A percentile compares a stretch with the other conserved stretches of the same genome.
Conservation (phyloP, 108 stramenopile species). For the Chaetoceros muelleri region DNA sequence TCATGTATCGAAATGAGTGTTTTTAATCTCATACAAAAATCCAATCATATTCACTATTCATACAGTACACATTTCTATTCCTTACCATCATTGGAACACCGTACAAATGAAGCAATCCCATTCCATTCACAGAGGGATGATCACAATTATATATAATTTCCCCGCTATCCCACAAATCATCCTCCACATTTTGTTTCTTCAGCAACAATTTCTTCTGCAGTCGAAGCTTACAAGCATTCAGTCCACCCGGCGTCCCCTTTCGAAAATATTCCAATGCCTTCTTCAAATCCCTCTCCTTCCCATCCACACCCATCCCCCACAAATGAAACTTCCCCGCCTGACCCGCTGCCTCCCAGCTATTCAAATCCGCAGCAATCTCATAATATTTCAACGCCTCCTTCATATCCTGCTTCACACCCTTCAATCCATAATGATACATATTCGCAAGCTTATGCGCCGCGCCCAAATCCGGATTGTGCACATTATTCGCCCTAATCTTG, state of each 20-base stretch:
- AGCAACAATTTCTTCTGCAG: background rate
- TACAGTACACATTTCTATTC: too few relatives aligned
- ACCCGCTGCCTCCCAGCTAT: conserved; percentile 72
- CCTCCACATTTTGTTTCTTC: conserved; percentile 7
- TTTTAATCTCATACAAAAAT: too few relatives aligned
- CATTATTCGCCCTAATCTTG: conserved; percentile 45
- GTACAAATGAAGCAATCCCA: conserved; percentile 61
- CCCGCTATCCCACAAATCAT: conserved; percentile 9
- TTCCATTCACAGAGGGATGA: conserved; percentile 48
- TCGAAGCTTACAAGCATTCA: conserved; percentile 32
- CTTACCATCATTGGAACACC: conserved; percentile 45
- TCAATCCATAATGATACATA: conserved; percentile 58
- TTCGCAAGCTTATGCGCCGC: conserved; percentile 66
- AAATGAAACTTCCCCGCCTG: conserved; percentile 64
- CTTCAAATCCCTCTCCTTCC: conserved; percentile 30
- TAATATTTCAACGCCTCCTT: conserved; percentile 66
- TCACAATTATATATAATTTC: conserved; percentile 42
- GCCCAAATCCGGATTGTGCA: conserved; percentile 37
- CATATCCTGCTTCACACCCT: conserved; percentile 71
- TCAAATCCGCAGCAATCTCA: conserved; percentile 46
- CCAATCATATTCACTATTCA: too few relatives aligned
- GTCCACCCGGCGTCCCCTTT: conserved; percentile 49
- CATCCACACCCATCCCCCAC: conserved; percentile 58
- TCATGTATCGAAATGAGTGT: too few relatives aligned
- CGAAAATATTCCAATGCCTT: conserved; percentile 48